Base-by-base conservation (phyloP, 2,329 filamentous ascomycete genomes). In the Trichoderma gracile region DNA sequence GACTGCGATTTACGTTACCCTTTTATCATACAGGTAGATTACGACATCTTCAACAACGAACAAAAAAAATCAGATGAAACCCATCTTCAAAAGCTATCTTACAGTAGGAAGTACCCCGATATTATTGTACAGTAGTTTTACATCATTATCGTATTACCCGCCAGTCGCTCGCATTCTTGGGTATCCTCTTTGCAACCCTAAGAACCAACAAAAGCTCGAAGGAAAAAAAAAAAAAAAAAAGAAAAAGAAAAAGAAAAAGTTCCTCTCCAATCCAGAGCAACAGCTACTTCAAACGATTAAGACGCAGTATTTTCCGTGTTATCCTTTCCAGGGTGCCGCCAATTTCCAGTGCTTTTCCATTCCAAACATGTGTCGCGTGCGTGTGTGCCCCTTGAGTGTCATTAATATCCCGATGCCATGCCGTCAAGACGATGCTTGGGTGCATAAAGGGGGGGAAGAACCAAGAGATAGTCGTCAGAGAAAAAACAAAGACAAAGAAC, bases 271-370 rank as follows among this genome's bases (percentile, higher is more conserved):
- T 25, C 53, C 25, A 49, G 33, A 62, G 49, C 47, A 54, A 46
- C 49, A 62, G 59, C 49, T 27, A 54, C 33, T 54, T 43, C 49
- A 45, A 54, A 46, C 25, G 7, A 58, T 45, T 21, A 46, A 46
- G 21, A 38, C 40, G 14, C 4, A 45, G 30, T 46, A 21, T 25
- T 61, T 33, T 61, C 49, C 23, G 53, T 25, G 17, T 6, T 61
- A 43, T 61, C n/a, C 40, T 54, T 62, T 45, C 42, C 59, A 46
- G 25, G 15, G 27, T 15, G 33, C 33, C 33, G 33, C 27, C 23
- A 49, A 38, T 61, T 61, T 53, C 47, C 58, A 61, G 47, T 33
- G 30, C 30, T 38, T 62, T 62, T 46, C 15, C 42, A 62, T 52
- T 54, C 40, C 42, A 54, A 62, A 59, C 17, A 38, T 38, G 15